Evolutionary conservation across 805 yeast genomes (phyloP), one percentile per base, ranked within the genome.

Genomic region (Ogataea chonburiensis): DNA sequence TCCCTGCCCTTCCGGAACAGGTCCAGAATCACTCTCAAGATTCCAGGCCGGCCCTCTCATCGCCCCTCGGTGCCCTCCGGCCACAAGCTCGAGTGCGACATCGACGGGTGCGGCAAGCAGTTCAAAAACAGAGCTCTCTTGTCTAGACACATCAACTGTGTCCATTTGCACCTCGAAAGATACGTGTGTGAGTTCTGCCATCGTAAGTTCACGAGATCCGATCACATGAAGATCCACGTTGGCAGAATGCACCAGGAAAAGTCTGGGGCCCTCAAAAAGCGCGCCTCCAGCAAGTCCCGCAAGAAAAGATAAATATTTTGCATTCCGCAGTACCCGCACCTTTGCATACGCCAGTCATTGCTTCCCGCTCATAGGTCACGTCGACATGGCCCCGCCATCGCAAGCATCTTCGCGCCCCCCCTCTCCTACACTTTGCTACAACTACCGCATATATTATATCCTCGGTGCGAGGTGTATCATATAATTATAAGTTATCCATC

Each of bases 61-160:
- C 24, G 29, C 8, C 15, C 43, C 28, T 19, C 21, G 7, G 17
- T 8, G 7, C 38, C 23, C 12, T 7, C 43, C 7, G 22, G 36
- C 3, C 67, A 62, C 9, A 66, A 64, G 43, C 64, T 66, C 19
- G 62, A 62, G 46, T 70, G 71, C 32, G 36, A 38, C 12, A 43
- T 54, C 40, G 45, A 47, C 6, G 49, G 55, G 8, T 71, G 75
- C 43, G 43, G 50, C 1, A 69, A 67, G 46, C 50, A 53, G 3
- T 81, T 81, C 58, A 74, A 73, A 46, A 68, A 86, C 43, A 76
- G 76, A 48, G 86, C 81, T 42, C 86, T 80, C 53, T 62, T 79
- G 51, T 78, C 77, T 53, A 61, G 88, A 38, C 88, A 81, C 52
- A 70, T 76, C 54, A 62, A 85, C 40, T 77, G 83, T 15, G 77